Percentiles rank a stretch among this genome's conserved stretches.
phyloP scores from a whole-genome alignment of 805 yeast genomes.

The Hanseniaspora meyeri region DNA sequence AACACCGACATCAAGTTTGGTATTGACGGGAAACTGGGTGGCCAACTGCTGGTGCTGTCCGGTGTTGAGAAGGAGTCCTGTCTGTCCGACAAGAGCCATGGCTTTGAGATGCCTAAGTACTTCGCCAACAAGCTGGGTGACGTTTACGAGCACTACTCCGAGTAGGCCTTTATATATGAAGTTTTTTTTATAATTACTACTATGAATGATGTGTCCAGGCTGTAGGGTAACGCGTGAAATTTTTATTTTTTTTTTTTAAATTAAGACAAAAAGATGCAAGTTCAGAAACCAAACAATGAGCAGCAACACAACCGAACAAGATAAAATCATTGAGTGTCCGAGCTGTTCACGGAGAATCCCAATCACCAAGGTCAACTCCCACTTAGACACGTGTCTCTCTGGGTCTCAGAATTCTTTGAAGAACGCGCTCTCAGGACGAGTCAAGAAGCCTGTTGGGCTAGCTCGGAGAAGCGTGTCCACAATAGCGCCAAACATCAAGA shows the following conservation, averaged over 20 bases:
- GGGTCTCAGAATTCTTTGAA: not conserved
- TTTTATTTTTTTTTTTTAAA: not conserved
- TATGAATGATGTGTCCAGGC: too few relatives aligned
- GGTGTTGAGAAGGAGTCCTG: conserved; percentile 76
- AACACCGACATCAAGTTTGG: conserved; percentile 95
- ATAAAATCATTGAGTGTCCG: conserved; percentile 28
- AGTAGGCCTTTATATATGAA: not conserved
- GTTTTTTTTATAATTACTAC: too few relatives aligned
- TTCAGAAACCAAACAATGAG: too few relatives aligned
- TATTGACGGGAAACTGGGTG: conserved; percentile 63
- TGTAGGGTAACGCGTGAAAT: not conserved
- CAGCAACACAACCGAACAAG: too few relatives aligned
- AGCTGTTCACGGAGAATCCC: conserved; percentile 25
- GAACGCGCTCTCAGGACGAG: not conserved
- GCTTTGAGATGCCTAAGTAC: conserved; percentile 43
- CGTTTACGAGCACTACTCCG: conserved; percentile 36
- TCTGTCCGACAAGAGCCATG: conserved; percentile 33
- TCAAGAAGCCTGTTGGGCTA: not conserved
- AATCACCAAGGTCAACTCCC: conserved; percentile 23
- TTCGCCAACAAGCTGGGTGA: conserved; percentile 69
- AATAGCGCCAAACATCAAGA: not conserved
- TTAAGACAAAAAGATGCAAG: not conserved
- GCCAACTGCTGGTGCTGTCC: conserved; percentile 74
- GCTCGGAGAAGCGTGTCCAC: not conserved
- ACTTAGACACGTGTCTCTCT: conserved; percentile 9